Evolutionary conservation across 257 asterid genomes (phyloP).

Genomic region (Pogostemon cablin): DNA sequence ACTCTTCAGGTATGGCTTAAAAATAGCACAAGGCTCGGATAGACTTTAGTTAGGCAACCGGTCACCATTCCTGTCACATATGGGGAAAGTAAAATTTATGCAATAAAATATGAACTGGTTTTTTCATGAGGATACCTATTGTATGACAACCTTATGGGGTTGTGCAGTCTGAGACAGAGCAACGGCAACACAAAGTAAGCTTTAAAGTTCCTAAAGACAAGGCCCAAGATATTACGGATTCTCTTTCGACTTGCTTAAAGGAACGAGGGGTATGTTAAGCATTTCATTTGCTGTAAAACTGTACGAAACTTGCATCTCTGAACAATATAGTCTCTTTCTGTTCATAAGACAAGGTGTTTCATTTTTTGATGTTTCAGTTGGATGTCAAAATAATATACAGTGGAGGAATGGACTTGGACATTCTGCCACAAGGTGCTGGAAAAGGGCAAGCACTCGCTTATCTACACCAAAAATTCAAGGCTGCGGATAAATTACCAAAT

Average conservation of each 20-base stretch:
- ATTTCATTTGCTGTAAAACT: conserved; percentile 23
- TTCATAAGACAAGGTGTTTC: conserved; percentile 27
- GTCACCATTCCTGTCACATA: conserved; percentile 23
- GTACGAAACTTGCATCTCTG: conserved; percentile 25
- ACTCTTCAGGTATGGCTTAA: conserved; percentile 70
- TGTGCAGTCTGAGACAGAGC: conserved; percentile 94
- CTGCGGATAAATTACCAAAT: conserved; percentile 64
- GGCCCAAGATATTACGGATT: conserved; percentile 61
- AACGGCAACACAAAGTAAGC: conserved; percentile 95
- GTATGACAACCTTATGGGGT: conserved; percentile 31
- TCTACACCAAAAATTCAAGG: conserved; percentile 73
- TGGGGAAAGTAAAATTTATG: neutral
- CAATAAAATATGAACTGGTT: neutral
- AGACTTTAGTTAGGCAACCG: neutral
- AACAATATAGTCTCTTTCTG: conserved; percentile 20
- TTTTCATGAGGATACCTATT: conserved; percentile 29
- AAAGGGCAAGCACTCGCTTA: conserved; percentile 99
- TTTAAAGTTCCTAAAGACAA: conserved; percentile 80
- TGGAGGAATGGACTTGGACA: conserved; percentile 97
- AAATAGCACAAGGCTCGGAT: conserved; percentile 19
- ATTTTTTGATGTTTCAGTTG: conserved; percentile 57
- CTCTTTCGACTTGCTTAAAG: conserved; percentile 56
- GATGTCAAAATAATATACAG: conserved; percentile 95
- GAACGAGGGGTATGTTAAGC: conserved; percentile 77
- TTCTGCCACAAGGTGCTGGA: conserved; percentile 97